Conservation (phyloP, 2,329 filamentous ascomycete species). For the Fusarium pseudoanthophilum region DNA sequence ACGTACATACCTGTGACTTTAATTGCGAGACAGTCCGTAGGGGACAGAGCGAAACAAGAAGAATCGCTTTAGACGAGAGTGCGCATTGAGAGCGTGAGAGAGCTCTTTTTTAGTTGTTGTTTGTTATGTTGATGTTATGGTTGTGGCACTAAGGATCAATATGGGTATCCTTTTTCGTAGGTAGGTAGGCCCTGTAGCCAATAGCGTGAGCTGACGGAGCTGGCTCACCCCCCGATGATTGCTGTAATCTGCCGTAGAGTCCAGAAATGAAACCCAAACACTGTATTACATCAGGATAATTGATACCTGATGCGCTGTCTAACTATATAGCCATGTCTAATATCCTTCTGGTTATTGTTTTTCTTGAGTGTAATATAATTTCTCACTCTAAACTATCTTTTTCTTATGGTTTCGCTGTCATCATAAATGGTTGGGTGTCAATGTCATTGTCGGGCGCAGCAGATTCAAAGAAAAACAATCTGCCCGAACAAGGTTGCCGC, state of each 20-base stretch:
- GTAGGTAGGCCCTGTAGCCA: neutral
- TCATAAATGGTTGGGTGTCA: constrained; percentile 18
- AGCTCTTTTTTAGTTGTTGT: constrained; percentile 15
- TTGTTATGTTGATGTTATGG: constrained; percentile 27
- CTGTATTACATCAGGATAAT: neutral
- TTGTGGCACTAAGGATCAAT: constrained; percentile 28
- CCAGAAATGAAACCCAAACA: neutral
- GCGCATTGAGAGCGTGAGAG: constrained; percentile 38
- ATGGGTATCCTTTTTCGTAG: neutral
- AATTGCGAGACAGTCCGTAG: constrained; percentile 31
- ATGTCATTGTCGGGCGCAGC: constrained; percentile 33
- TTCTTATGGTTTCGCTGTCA: constrained; percentile 1
- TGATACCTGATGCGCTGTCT: neutral
- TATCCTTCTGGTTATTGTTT: neutral
- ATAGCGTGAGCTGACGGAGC: neutral
- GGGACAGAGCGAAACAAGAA: constrained; percentile 24
- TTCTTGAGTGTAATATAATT: no score
- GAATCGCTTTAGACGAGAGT: constrained; percentile 22
- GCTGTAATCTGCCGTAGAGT: neutral
- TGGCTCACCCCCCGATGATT: neutral
- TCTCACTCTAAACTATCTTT: no score
- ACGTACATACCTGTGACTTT: constrained; percentile 37
- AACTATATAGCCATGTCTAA: no score
- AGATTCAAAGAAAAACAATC: constrained; percentile 31
- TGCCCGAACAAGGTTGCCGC: constrained; percentile 29